A percentile compares a stretch with the other conserved stretches of the same genome.
These are phyloP conservation scores for Oxytropis ochrocephala DNA, from an alignment of 306 rosid species.

Conservation along the genomic window DNA sequence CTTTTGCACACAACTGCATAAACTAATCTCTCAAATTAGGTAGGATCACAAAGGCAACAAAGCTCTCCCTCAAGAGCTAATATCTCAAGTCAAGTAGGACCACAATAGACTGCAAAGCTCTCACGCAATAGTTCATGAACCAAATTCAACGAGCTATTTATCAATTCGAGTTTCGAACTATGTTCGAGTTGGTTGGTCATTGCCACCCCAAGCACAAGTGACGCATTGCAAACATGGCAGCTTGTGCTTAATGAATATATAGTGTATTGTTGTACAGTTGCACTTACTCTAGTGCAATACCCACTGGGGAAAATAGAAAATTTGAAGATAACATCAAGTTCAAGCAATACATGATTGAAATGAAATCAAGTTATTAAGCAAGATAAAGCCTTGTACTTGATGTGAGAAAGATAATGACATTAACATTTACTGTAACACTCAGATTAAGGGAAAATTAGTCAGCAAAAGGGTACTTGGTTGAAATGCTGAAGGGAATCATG, in stretches of 20 bases:
- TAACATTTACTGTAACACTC: slow-evolving; percentile 27
- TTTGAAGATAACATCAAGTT: slow-evolving; percentile 4
- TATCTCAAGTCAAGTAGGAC: no score
- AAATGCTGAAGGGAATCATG: slow-evolving; percentile 30
- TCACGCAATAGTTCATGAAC: no score
- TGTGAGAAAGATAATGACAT: slow-evolving; percentile 29
- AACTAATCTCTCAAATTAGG: no score
- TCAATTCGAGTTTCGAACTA: no score
- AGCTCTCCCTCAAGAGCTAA: no score
- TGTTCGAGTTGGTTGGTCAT: no score
- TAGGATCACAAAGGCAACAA: no score
- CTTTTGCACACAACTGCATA: no score
- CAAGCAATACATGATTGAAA: background rate
- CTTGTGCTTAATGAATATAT: background rate
- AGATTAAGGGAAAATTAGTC: slow-evolving; percentile 27
- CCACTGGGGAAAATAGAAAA: background rate
- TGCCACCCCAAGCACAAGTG: no score
- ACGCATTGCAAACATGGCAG: background rate
- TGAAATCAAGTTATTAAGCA: slow-evolving; percentile 8
- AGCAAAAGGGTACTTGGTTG: background rate
- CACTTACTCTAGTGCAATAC: background rate
- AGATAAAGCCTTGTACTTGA: slow-evolving; percentile 15
- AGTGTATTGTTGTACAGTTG: background rate
- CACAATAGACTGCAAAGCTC: no score
- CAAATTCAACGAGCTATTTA: no score